phyloP scores from a whole-genome alignment of 2,329 filamentous ascomycete genomes.

The Akanthomyces lecanii region DNA sequence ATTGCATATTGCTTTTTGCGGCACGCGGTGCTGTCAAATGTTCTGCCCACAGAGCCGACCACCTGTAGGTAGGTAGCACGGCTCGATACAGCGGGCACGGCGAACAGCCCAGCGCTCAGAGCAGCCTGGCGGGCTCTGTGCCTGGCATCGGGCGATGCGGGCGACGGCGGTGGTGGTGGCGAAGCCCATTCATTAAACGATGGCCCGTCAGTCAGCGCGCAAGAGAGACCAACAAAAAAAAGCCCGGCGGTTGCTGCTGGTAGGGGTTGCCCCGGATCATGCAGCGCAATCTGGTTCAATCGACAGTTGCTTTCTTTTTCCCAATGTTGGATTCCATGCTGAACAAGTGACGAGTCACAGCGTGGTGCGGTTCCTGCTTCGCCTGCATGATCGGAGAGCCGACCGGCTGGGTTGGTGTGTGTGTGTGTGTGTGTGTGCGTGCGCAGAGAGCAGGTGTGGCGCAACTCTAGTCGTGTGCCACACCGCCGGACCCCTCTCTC shows the following conservation, averaged over 20 bases:
- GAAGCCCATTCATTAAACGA: neutral
- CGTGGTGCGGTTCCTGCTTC: neutral
- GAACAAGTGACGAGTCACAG: conserved; percentile 1
- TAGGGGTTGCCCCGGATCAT: neutral
- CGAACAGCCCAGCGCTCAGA: neutral
- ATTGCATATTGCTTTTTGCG: neutral
- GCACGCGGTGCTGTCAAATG: no score
- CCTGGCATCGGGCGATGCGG: neutral
- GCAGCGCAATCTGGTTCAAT: neutral
- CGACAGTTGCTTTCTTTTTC: neutral
- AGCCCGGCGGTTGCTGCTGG: neutral
- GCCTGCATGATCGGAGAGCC: conserved; percentile 13
- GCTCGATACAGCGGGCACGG: neutral
- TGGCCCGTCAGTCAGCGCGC: neutral
- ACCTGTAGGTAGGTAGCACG: neutral
- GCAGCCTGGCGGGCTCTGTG: neutral
- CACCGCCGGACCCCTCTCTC: neutral
- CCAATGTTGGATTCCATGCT: neutral
- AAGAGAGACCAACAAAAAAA: neutral
- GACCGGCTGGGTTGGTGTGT: conserved; percentile 10
- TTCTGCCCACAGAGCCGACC: neutral
- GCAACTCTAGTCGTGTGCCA: neutral
- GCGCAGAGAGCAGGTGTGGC: neutral
- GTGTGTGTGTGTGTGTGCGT: neutral
- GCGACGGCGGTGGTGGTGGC: neutral